These are phyloP conservation scores for Cryptosporidium viatorum DNA, from an alignment of 169 alveolate genomes.

Conservation along the genomic window DNA sequence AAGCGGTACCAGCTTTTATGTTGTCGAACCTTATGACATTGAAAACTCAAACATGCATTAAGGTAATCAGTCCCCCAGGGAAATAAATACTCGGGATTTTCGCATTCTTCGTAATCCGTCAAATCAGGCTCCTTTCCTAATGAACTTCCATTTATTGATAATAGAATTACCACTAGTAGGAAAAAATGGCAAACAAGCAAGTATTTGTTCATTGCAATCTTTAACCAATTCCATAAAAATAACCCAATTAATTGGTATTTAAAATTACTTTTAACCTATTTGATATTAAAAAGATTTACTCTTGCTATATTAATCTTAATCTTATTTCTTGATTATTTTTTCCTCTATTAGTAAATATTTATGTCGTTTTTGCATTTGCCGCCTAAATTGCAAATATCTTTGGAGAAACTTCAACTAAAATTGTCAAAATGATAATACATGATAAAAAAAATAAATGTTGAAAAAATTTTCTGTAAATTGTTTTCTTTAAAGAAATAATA, in stretches of 20 bases:
- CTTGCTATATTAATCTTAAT: too few species aligned
- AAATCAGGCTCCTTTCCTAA: neutral
- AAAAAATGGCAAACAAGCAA: neutral
- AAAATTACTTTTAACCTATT: neutral
- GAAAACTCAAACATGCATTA: constrained; percentile 42
- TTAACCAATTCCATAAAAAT: neutral
- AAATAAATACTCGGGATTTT: constrained; percentile 13
- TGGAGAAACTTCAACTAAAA: neutral
- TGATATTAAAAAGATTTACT: too few species aligned
- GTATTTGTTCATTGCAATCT: constrained; percentile 2
- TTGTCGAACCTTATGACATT: constrained; percentile 48
- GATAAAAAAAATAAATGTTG: neutral
- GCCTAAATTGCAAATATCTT: neutral
- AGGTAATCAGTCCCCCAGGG: constrained; percentile 64
- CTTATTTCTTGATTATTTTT: too few species aligned
- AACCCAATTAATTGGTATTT: neutral
- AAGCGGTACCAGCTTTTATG: constrained; percentile 69
- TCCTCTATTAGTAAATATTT: neutral
- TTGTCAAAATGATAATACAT: neutral
- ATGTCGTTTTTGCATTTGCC: neutral
- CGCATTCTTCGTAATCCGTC: constrained; percentile 9
- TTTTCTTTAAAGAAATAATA: neutral
- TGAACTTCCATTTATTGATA: neutral
- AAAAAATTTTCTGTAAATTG: neutral
- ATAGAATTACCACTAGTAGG: neutral